Evolutionary conservation across 2,329 filamentous ascomycete species (phyloP), one percentile per base, ranked within the genome.

Genomic region (Paraphaeosphaeria minitans): DNA sequence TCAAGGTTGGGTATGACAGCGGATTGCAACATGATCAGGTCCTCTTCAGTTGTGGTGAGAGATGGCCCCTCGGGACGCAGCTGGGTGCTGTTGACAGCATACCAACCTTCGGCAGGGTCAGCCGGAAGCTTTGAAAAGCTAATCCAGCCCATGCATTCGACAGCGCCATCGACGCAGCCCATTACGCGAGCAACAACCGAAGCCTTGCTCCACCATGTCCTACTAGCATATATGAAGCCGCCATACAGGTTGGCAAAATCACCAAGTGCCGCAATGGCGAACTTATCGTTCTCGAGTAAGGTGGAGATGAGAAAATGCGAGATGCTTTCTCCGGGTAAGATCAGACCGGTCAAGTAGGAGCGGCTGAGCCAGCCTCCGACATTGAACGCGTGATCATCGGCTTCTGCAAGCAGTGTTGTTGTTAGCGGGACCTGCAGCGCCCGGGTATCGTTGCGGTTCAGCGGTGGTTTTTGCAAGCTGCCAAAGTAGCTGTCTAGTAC

Each of bases 101-200:
- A 73, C 84, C 84, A 86, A 5, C 81, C 80, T 51, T 82, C 77
- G 7, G 68, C 57, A 13, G 78, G 63, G 39, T 77, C 72, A 10
- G 72, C 68, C 2, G 83, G 81, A 3, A 81, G 63, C 29, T 76
- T 70, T 9, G 74, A 58, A 21, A 80, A 75, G 9, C 77, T 77
- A 4, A 85, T 76, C 84, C 84, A 87, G 7, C 83, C 84, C 82
- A 85, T 84, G 57, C 81, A 84, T 53, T 83, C 82, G 37, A 74
- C 73, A 6, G 79, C 77, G 14, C 76, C 79, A 8, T 77, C 69
- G 29, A 79, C 54, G 43, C 80, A 78, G 35, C 81, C 80, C 29
- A 87, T 59, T 0, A 87, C 82, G 29, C 83, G 79, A 0, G 82
- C 83, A n/a, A 85, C 78, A 33, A 86, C 76, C 41, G 80, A 84